Evolutionary conservation across 2,329 filamentous ascomycete genomes (phyloP).

Genomic region (Penicillium sp.): DNA sequence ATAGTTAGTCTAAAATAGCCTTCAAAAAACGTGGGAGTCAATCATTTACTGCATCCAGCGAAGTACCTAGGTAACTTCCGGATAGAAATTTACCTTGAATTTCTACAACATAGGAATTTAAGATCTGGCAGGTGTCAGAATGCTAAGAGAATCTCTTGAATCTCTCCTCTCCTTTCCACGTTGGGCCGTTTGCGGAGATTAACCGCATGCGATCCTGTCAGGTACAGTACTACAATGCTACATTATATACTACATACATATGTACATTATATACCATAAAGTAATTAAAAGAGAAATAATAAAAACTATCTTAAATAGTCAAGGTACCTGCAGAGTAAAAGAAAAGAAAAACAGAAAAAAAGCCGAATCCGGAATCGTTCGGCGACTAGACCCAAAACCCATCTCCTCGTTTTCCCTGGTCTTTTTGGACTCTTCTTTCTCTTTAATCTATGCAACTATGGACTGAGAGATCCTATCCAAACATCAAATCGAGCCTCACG

Average conservation of each 20-base stretch:
- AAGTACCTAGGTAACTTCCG: background rate
- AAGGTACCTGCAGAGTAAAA: too few species aligned
- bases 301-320: too few species aligned
- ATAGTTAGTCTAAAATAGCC: background rate
- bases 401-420: background rate
- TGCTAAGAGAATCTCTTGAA: background rate
- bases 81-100: background rate
- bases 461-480: background rate
- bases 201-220: background rate
- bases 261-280: too few species aligned
- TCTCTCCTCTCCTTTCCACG: background rate
- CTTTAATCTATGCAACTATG: background rate
- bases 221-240: background rate
- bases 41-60: background rate
- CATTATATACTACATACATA: too few species aligned
- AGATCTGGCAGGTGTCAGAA: background rate
- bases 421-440: background rate
- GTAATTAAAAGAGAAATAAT: background rate
- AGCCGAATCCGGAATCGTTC: slow-evolving; percentile 2
- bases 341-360: background rate
- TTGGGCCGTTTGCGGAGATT: background rate
- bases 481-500: background rate
- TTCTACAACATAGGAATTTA: too few species aligned
- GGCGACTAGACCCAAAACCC: slow-evolving; percentile 6
- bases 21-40: background rate